phyloP scores from a whole-genome alignment of 2,329 filamentous ascomycete species.

The Colletotrichum sp. region DNA sequence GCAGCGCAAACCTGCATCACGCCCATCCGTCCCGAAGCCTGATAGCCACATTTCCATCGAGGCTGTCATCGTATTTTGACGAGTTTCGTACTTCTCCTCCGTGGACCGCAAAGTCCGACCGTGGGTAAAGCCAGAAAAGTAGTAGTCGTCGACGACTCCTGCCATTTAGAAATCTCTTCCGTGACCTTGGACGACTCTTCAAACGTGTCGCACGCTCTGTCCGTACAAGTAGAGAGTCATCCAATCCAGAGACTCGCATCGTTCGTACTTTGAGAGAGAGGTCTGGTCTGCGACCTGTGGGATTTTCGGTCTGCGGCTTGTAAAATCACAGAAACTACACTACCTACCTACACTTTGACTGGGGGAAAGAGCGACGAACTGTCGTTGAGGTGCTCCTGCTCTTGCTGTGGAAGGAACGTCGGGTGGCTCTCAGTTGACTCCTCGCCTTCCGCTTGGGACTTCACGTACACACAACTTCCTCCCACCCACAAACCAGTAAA shows the following conservation, averaged over 20 bases:
- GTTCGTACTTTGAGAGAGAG: slow-evolving; percentile 16
- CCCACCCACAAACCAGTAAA: slow-evolving; percentile 8
- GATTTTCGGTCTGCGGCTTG: slow-evolving; percentile 11
- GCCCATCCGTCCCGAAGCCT: background rate
- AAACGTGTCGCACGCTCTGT: slow-evolving; percentile 18
- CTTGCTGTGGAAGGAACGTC: background rate
- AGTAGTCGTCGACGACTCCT: slow-evolving; percentile 19
- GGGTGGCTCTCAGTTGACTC: background rate
- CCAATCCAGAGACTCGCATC: slow-evolving; percentile 6
- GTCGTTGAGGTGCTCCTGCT: background rate
- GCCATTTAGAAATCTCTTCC: slow-evolving; percentile 18
- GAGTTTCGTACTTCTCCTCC: slow-evolving; percentile 2
- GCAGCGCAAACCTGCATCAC: slow-evolving; percentile 7
- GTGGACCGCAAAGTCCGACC: slow-evolving; percentile 8
- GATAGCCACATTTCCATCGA: slow-evolving; percentile 1
- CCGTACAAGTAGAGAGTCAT: slow-evolving; percentile 20
- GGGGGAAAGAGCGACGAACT: slow-evolving; percentile 7
- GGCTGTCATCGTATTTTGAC: slow-evolving; percentile 14
- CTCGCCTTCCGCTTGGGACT: background rate
- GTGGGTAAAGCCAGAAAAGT: slow-evolving; percentile 18
- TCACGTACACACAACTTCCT: slow-evolving; percentile 1
- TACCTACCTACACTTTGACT: background rate
- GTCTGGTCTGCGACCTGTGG: slow-evolving; percentile 2
- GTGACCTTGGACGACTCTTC: slow-evolving; percentile 18
- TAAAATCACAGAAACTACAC: slow-evolving; percentile 13